Evolutionary conservation across 148 eudicot species (phyloP).

Genomic region (Heliosperma pusillum): DNA sequence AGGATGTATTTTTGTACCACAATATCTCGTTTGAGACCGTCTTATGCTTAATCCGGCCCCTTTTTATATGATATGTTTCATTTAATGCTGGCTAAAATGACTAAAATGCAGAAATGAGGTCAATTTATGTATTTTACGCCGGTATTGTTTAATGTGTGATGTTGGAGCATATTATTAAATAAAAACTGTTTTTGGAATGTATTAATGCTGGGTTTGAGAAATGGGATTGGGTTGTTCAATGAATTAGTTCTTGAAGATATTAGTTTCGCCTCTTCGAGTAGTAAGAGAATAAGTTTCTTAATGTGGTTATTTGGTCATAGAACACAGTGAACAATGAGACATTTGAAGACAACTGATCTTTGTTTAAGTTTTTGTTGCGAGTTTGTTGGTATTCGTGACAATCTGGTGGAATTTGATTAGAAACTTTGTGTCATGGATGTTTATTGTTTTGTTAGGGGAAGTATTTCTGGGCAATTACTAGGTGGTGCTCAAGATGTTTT

Average conservation of each 20-base stretch:
- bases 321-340: not conserved
- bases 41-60: too few relatives aligned
- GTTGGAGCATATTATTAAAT: not conserved
- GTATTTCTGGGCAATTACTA: conserved; percentile 7
- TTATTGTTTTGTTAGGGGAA: conserved; percentile 15
- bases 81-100: too few relatives aligned
- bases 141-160: not conserved
- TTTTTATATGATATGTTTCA: too few relatives aligned
- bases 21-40: too few relatives aligned
- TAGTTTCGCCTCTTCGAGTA: not conserved
- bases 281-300: not conserved
- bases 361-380: not conserved
- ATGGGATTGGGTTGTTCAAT: not conserved
- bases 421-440: not conserved
- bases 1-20: not conserved
- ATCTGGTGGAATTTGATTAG: not conserved
- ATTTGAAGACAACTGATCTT: not conserved
- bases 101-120: too few relatives aligned
- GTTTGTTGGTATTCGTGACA: not conserved
- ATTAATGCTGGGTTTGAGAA: not conserved
- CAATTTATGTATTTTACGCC: too few relatives aligned
- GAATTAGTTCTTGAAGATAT: not conserved
- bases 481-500: conserved; percentile 15
- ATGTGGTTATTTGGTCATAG: not conserved
- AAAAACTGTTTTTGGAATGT: not conserved